Base-by-base conservation (phyloP, 2,329 filamentous ascomycete species). In the Ceratocystis huliohia region DNA sequence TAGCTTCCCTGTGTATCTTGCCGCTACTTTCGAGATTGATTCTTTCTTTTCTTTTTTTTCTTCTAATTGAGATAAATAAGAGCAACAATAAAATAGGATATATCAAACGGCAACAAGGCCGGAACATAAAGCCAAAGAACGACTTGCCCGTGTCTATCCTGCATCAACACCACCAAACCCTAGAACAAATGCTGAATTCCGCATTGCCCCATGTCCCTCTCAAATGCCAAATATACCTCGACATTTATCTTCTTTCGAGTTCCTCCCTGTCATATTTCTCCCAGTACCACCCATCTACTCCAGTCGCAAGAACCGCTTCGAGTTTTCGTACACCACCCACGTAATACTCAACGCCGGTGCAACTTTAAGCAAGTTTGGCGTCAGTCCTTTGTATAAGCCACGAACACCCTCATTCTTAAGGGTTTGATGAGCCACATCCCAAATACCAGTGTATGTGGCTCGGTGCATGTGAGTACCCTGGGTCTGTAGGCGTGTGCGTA, bases 281-380 rank as follows among this genome's bases (percentile, higher is more conserved):
- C 53, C 22, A 15, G 2, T 15, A 2, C 10, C 53, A 10, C 53
- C 28, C 3, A 33, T 33, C 5, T 73, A 80, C 70, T 80, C 78
- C 71, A 86, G 72, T 15, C 79, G 75, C 70, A 96, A 79, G 44
- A 88, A 74, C 71, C 81, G 84, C 80, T 96, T 96, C 66, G 89
- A 85, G 73, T 94, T 94, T 77, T 96, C 91, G 73, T 96, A 96
- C 68, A 94, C 88, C 72, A 96, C 85, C 80, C 94, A 96, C 65
- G 91, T 92, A 74, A 99, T 97, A 72, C 91, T 96, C 65, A 99
- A 87, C 37, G 94, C 91, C 1, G 94, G 94, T 8, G 94, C 91
- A 45, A 99, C 94, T 79, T 99, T 99, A 71, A 99, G 81, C 48
- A 99, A 79, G 74, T 97, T 99, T 4, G 94, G 94, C 53, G 93